Evolutionary conservation across 441 rosid genomes (phyloP).

Genomic region (Adansonia grandidieri): DNA sequence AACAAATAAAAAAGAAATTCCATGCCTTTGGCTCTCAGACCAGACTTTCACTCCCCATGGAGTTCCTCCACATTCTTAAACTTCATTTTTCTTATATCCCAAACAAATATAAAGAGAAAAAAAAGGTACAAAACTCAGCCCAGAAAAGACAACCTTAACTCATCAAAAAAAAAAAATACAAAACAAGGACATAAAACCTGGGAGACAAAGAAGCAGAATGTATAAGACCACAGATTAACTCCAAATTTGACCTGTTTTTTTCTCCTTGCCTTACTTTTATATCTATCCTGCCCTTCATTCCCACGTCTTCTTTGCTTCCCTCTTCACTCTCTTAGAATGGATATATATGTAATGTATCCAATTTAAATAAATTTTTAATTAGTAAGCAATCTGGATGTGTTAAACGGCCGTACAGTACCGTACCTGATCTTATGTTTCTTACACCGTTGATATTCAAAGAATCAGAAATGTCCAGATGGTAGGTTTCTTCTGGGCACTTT

Average conservation of each 20-base stretch:
- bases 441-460: background rate
- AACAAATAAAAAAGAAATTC: background rate
- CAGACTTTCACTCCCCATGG: conserved; percentile 6
- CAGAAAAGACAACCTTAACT: background rate
- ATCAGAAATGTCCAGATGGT: background rate
- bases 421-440: background rate
- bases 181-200: background rate
- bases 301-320: background rate
- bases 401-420: background rate
- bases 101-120: background rate
- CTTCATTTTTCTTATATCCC: conserved; percentile 29
- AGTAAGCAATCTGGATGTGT: too few relatives aligned
- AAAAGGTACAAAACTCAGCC: background rate
- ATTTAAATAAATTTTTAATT: background rate
- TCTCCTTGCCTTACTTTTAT: conserved; percentile 10
- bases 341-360: background rate
- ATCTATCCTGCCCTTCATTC: background rate
- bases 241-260: background rate
- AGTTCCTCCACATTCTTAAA: conserved; percentile 33
- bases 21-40: conserved; percentile 28
- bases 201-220: background rate
- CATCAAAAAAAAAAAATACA: too few relatives aligned
- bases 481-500: background rate
- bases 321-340: background rate
- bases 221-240: background rate